Evolutionary conservation across 108 stramenopile genomes (phyloP).

Genomic region (Discostella pseudostelligera): DNA sequence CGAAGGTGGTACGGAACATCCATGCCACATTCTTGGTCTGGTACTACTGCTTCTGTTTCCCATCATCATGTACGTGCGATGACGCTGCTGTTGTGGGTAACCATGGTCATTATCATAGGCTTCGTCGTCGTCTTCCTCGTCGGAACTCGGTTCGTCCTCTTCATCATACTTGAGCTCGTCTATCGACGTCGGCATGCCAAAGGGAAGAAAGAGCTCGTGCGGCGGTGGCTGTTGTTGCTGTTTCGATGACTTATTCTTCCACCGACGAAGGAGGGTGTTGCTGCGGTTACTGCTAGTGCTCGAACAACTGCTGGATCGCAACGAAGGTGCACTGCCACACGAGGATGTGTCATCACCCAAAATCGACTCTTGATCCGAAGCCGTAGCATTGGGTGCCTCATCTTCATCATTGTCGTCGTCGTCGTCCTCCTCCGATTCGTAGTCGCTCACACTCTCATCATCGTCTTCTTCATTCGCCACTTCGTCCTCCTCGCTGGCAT

Average conservation of each 20-base stretch:
- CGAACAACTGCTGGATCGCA: background rate
- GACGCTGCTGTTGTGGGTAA: background rate
- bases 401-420: background rate
- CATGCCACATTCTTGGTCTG: conserved; percentile 23
- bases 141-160: conserved; percentile 16
- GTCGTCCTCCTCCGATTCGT: conserved; percentile 1
- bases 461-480: background rate
- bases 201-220: conserved; percentile 34
- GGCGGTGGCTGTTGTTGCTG: background rate
- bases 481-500: conserved; percentile 2
- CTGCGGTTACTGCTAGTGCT: too few species aligned
- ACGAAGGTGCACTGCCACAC: background rate
- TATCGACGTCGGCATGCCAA: conserved; percentile 9
- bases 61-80: conserved; percentile 19
- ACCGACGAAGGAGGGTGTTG: too few species aligned
- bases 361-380: background rate
- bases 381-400: background rate
- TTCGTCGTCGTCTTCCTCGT: conserved; percentile 10
- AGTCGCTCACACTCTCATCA: background rate
- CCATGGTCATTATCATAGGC: background rate
- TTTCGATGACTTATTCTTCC: too few species aligned
- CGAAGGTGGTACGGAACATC: conserved; percentile 5
- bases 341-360: conserved; percentile 5
- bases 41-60: conserved; percentile 6
- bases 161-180: conserved; percentile 38